These are phyloP conservation scores for Neurospora hispaniola DNA, from an alignment of 495 filamentous ascomycete genomes.

Conservation along the genomic window DNA sequence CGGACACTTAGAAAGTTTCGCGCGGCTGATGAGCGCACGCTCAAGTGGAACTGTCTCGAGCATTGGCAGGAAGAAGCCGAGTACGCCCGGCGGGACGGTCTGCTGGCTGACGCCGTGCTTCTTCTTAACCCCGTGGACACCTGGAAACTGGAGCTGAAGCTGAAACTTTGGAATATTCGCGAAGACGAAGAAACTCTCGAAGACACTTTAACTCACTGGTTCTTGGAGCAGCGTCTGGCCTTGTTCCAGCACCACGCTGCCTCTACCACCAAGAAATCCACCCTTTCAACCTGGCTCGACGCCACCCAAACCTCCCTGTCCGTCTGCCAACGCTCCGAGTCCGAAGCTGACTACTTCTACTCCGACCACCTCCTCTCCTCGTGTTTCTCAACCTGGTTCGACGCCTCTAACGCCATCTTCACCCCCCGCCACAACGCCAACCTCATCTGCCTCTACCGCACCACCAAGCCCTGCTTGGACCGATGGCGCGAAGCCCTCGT, in stretches of 20 bases:
- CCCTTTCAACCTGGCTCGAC: slow-evolving; percentile 1
- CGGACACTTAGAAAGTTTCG: slow-evolving; percentile 11
- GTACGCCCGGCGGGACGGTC: not conserved
- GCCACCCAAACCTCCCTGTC: not conserved
- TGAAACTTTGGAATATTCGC: slow-evolving; percentile 8
- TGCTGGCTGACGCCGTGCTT: slow-evolving; percentile 11
- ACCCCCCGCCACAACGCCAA: slow-evolving; percentile 13
- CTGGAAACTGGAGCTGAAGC: slow-evolving; percentile 18
- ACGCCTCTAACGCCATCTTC: slow-evolving; percentile 18
- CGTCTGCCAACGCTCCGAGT: not conserved
- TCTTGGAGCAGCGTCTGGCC: slow-evolving; percentile 13
- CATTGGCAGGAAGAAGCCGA: slow-evolving; percentile 6
- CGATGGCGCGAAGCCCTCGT: slow-evolving; percentile 14
- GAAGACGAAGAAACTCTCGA: slow-evolving; percentile 9
- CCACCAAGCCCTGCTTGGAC: slow-evolving; percentile 15
- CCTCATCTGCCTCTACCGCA: slow-evolving; percentile 18
- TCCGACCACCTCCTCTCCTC: slow-evolving; percentile 12
- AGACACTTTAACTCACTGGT: slow-evolving; percentile 13
- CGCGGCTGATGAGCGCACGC: slow-evolving; percentile 2
- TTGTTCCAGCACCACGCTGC: slow-evolving; percentile 14
- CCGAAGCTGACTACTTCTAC: slow-evolving; percentile 11
- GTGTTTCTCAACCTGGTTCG: slow-evolving; percentile 7
- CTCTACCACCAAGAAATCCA: slow-evolving; percentile 4
- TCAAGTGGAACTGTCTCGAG: slow-evolving; percentile 4
- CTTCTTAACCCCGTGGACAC: slow-evolving; percentile 8